Percentiles rank a stretch among this genome's conserved stretches.
Conservation (phyloP, 768 basidiomycete species). For the Exsudoporus frostii region DNA sequence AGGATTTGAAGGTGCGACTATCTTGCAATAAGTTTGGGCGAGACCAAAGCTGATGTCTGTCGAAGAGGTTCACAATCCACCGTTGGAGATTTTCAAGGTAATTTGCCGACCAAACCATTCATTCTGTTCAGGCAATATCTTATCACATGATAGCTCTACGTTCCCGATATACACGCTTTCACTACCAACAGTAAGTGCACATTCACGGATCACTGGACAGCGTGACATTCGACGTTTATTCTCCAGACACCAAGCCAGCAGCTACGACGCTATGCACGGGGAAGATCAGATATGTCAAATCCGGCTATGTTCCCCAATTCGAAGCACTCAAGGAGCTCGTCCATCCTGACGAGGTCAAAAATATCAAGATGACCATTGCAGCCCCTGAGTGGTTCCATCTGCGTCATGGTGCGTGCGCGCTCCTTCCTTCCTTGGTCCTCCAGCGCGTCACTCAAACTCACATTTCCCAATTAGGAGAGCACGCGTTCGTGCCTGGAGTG, state of each 20-base stretch:
- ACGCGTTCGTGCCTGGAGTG: slow-evolving; percentile 20
- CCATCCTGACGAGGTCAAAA: slow-evolving; percentile 56
- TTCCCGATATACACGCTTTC: slow-evolving; percentile 25
- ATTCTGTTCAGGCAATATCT: not conserved
- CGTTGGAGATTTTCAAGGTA: slow-evolving; percentile 28
- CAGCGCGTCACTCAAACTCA: not conserved
- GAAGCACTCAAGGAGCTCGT: slow-evolving; percentile 57
- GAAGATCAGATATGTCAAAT: slow-evolving; percentile 58
- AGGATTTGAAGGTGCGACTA: slow-evolving; percentile 23
- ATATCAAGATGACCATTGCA: slow-evolving; percentile 69
- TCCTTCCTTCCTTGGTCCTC: not conserved
- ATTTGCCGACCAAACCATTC: too few species aligned
- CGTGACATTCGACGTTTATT: not conserved
- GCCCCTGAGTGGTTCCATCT: slow-evolving; percentile 74
- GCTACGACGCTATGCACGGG: slow-evolving; percentile 38
- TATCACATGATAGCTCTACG: slow-evolving; percentile 18
- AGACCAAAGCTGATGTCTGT: not conserved
- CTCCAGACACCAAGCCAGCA: slow-evolving; percentile 21
- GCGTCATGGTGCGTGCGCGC: slow-evolving; percentile 46
- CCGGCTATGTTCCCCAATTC: slow-evolving; percentile 64
- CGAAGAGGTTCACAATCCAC: slow-evolving; percentile 22
- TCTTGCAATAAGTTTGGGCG: not conserved
- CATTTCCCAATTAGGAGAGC: slow-evolving; percentile 10
- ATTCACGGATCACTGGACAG: not conserved
- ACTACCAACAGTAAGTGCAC: slow-evolving; percentile 12